A percentile compares a stretch with the other conserved stretches of the same genome.
These are phyloP conservation scores for Penicillium griseofulvum DNA, from an alignment of 2,329 filamentous ascomycete genomes.

Conservation along the genomic window DNA sequence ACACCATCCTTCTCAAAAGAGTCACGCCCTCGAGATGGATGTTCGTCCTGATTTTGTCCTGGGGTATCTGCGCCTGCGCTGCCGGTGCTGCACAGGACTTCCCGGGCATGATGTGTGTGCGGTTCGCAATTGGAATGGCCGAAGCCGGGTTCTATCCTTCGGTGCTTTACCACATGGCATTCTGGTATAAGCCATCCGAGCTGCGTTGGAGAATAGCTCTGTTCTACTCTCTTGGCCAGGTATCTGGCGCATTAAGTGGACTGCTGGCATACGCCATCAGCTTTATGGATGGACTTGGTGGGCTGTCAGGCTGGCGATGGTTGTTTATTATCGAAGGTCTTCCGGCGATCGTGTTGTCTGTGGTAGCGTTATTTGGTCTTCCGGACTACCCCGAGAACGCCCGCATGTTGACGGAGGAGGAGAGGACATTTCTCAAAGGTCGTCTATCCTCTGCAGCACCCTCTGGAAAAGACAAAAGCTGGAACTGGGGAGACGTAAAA, in stretches of 20 bases:
- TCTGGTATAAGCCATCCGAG: conserved; percentile 40
- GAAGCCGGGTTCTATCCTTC: conserved; percentile 39
- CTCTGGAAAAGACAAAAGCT: conserved; percentile 30
- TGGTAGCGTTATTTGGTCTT: conserved; percentile 30
- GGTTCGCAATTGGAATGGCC: conserved; percentile 40
- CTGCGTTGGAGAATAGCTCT: conserved; percentile 39
- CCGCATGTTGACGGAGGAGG: conserved; percentile 29
- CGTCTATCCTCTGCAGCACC: conserved; percentile 32
- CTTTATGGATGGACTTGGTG: conserved; percentile 36
- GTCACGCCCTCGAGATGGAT: conserved; percentile 38
- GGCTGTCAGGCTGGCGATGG: conserved; percentile 40
- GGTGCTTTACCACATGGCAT: conserved; percentile 39
- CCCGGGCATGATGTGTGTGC: conserved; percentile 39
- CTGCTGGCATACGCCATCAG: conserved; percentile 40
- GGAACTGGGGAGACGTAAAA: conserved; percentile 34
- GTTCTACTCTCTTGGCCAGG: conserved; percentile 38
- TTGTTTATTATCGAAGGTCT: conserved; percentile 41
- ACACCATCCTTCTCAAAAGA: conserved; percentile 39
- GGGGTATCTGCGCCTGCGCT: conserved; percentile 39
- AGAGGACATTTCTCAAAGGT: conserved; percentile 22
- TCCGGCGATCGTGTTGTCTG: conserved; percentile 32
- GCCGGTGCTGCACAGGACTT: conserved; percentile 37
- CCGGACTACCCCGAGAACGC: conserved; percentile 37
- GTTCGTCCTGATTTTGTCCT: conserved; percentile 36
- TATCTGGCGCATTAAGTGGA: conserved; percentile 34